Evolutionary conservation across 768 basidiomycete species (phyloP).

Genomic region (Lactarius trivialis): DNA sequence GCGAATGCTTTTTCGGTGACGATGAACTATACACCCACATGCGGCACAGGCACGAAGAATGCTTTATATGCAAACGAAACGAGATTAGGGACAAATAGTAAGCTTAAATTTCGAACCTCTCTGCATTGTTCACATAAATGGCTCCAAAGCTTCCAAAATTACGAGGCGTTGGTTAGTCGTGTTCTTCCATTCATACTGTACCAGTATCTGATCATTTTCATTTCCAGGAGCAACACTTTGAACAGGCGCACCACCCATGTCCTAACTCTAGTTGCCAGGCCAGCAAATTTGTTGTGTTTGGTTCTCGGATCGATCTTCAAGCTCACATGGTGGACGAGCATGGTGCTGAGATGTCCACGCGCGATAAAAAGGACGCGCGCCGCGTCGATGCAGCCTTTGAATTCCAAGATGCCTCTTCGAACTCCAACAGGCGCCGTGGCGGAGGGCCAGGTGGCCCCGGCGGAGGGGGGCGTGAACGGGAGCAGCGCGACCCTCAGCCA

Average conservation of each 20-base stretch:
- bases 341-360: constrained; percentile 62
- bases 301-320: constrained; percentile 78
- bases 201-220: not conserved
- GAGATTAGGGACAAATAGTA: constrained; percentile 82
- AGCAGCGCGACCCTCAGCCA: constrained; percentile 34
- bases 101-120: constrained; percentile 27
- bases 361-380: constrained; percentile 61
- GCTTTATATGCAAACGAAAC: constrained; percentile 85
- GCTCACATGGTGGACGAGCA: constrained; percentile 88
- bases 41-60: constrained; percentile 92
- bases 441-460: constrained; percentile 33
- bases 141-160: constrained; percentile 62
- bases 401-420: constrained; percentile 51
- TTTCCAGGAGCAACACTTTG: constrained; percentile 67
- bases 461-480: constrained; percentile 47
- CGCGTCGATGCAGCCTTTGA: constrained; percentile 61
- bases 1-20: constrained; percentile 87
- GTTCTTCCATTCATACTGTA: not conserved
- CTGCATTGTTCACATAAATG: not conserved
- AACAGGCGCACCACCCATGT: constrained; percentile 72
- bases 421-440: constrained; percentile 35
- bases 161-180: constrained; percentile 56
- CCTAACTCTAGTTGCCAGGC: constrained; percentile 63
- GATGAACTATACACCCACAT: constrained; percentile 94
- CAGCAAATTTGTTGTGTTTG: constrained; percentile 94